Evolutionary conservation across 2,329 filamentous ascomycete genomes (phyloP).

Genomic region (Amauroascus verrucosus): DNA sequence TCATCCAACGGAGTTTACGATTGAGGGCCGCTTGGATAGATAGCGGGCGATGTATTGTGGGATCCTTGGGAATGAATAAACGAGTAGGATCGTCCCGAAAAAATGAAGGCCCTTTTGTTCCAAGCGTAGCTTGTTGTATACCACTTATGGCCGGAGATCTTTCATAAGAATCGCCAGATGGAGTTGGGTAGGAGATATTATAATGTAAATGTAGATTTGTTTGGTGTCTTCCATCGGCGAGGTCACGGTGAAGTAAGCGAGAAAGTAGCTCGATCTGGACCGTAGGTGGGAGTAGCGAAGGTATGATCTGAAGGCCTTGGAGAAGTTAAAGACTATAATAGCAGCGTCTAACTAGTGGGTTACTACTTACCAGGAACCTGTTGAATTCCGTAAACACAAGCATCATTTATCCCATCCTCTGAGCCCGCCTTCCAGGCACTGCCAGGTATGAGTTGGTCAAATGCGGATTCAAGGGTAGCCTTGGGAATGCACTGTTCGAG

Average conservation of each 20-base stretch:
- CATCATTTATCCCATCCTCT: constrained; percentile 17
- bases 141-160: background rate
- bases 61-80: constrained; percentile 52
- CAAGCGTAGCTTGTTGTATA: constrained; percentile 32
- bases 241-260: constrained; percentile 65
- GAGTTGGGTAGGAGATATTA: constrained; percentile 51
- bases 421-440: constrained; percentile 10
- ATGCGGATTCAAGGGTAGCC: constrained; percentile 24
- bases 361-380: constrained; percentile 30
- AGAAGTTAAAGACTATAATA: constrained; percentile 14
- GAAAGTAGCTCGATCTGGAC: constrained; percentile 62
- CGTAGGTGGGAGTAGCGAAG: constrained; percentile 57
- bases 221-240: constrained; percentile 61
- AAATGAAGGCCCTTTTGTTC: constrained; percentile 36
- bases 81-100: constrained; percentile 43
- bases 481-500: constrained; percentile 24
- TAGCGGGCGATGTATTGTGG: constrained; percentile 63
- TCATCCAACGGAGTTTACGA: constrained; percentile 83
- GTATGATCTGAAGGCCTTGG: constrained; percentile 67
- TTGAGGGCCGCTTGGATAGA: constrained; percentile 59
- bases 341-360: background rate
- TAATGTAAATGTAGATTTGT: constrained; percentile 90
- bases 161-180: constrained; percentile 1
- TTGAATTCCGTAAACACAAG: constrained; percentile 30
- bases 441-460: constrained; percentile 25